Evolutionary conservation across 768 basidiomycete species (phyloP), one percentile per base, ranked within the genome.

Genomic region (Trametes meyenii): DNA sequence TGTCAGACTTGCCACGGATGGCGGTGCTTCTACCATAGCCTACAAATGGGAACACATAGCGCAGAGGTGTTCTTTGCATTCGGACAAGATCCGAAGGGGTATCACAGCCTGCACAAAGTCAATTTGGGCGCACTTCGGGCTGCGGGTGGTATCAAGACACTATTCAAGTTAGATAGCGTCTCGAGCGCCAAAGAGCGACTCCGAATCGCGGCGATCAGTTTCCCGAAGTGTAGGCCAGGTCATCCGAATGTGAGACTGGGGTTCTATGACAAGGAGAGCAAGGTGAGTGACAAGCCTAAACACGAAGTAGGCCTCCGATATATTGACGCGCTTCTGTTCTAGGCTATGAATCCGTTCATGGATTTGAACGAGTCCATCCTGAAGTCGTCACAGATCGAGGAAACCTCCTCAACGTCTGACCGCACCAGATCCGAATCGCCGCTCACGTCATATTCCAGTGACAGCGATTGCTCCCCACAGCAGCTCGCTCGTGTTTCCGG

Each of bases 191-290:
- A 64, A 43, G 62, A 74, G 68, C 66, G 79, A 50, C 77, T 86
- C 29, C 74, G 75, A 5, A 69, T 82, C 45, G 73, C 81, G 21
- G 84, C 89, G 11, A 70, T 76, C 55, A 75, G 73, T 21, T 89
- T 83, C 64, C 66, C 63, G 10, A 72, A 72, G 38, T 86, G 84
- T 68, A 79, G 74, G 44, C 83, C 88, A 2, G 56, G 80, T 16
- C 80, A 81, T 62, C 43, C 64, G 10, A 65, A 72, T 8, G 71
- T 71, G 35, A 74, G 69, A 44, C 70, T 71, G 21, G 90, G 89
- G 3, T 90, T 84, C 83, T 91, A 91, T 65, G 89, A 92, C 19
- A 19, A 54, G 4, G 64, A 63, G 49, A 44, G 36, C 33, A 29
- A 45, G 36, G 59, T 54, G 8, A 2, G 55, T 61, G 16, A n/a